A percentile compares a stretch with the other conserved stretches of the same genome.
Conservation (phyloP, 805 yeast genomes). For the Hanseniaspora guilliermondii region DNA sequence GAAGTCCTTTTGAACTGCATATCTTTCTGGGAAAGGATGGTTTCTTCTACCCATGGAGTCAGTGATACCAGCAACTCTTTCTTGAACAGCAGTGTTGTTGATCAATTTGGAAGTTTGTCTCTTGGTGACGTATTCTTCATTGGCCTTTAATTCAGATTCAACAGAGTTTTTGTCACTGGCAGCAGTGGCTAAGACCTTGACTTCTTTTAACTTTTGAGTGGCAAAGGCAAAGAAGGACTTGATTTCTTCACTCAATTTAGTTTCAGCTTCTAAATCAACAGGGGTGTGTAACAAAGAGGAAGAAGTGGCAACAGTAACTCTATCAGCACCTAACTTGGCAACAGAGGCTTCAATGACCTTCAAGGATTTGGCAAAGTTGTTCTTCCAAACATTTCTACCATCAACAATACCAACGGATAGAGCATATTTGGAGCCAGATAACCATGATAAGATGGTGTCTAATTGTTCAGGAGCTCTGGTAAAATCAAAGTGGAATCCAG, state of each 20-base stretch:
- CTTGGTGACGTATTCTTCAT: slow-evolving; percentile 72
- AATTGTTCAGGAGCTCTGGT: slow-evolving; percentile 94
- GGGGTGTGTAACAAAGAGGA: slow-evolving; percentile 97
- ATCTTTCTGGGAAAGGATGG: slow-evolving; percentile 76
- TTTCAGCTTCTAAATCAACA: slow-evolving; percentile 85
- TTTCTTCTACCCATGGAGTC: slow-evolving; percentile 71
- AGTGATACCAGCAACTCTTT: slow-evolving; percentile 68
- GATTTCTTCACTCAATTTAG: slow-evolving; percentile 78
- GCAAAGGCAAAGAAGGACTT: slow-evolving; percentile 99
- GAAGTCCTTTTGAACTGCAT: slow-evolving; percentile 70
- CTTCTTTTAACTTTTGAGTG: slow-evolving; percentile 87
- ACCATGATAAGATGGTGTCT: slow-evolving; percentile 59
- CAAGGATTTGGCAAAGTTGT: slow-evolving; percentile 80
- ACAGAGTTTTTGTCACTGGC: slow-evolving; percentile 59
- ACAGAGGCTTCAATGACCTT: slow-evolving; percentile 71
- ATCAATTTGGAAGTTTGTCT: slow-evolving; percentile 81
- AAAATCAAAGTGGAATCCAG: slow-evolving; percentile 93
- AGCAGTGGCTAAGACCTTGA: slow-evolving; percentile 78
- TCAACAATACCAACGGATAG: slow-evolving; percentile 95
- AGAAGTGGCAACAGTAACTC: slow-evolving; percentile 84
- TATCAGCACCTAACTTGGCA: slow-evolving; percentile 70
- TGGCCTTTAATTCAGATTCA: slow-evolving; percentile 63
- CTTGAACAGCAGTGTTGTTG: slow-evolving; percentile 80
- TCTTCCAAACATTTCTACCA: slow-evolving; percentile 99
- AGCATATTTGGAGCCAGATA: slow-evolving; percentile 46